Evolutionary conservation across 2,329 filamentous ascomycete species (phyloP), one percentile per base, ranked within the genome.

Genomic region (Colletotrichum plurivorum): DNA sequence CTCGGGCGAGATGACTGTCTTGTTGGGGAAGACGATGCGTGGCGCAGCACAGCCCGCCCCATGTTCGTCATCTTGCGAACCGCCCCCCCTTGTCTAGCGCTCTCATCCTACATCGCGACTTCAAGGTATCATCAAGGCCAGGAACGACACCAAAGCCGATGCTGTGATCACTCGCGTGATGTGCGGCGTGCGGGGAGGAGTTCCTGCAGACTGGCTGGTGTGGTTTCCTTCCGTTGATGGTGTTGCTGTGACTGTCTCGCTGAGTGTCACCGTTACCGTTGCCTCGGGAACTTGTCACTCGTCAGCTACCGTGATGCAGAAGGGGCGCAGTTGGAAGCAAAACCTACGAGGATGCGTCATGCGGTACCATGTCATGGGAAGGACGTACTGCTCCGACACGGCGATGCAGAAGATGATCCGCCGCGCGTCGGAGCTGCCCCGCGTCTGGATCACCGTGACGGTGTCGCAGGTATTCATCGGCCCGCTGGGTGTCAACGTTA

Each of bases 301-400:
- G 22, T 52, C 22, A 31, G 46, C 13, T 5, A 16, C 16, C 13
- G 20, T 15, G 27, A 31, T 10, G 27, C 2, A 31, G 9, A 31
- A 36, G 31, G 8, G 31, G 31, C 31, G 31, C 31, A 36, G 31
- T 36, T 10, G 31, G 31, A 36, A 25, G 6, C 3, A 9, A 3
- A 12, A 41, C 61, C 43, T 18, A 65, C 61, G 43, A 13, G 54
- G 61, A 12, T 59, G 27, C 0, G 49, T 59, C 25, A 68, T 61
- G 5, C 66, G 61, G 12, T 69, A 65, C 54, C 61, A 65, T 5
- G 66, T 69, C n/a, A 59, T 65, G 2, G 61, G 61, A 13, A 69
- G 41, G 18, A 49, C 61, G 12, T 59, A 65, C 16, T 43, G n/a
- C 41, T 51, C 48, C 16, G 61, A 60, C 18, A 49, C 27, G n/a